These are phyloP conservation scores for Trichoderma sp. DNA, from an alignment of 2,329 filamentous ascomycete genomes.

Conservation along the genomic window DNA sequence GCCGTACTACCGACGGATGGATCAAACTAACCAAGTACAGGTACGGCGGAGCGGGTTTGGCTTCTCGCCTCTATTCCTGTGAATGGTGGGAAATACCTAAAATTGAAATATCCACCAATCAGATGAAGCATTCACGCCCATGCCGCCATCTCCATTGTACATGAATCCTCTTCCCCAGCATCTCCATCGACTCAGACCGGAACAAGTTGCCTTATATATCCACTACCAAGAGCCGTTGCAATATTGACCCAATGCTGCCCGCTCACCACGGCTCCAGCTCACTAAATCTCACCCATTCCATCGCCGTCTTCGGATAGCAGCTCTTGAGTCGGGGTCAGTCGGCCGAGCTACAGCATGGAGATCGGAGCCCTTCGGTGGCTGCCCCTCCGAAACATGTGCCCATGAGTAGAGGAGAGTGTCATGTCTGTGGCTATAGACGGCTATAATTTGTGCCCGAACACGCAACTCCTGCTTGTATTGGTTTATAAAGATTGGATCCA, in stretches of 20 bases:
- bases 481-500: not conserved
- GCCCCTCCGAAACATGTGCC: not conserved
- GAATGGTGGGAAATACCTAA: conserved; percentile 10
- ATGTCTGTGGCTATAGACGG: not conserved
- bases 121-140: not conserved
- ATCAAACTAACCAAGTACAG: not conserved
- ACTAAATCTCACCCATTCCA: not conserved
- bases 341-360: not conserved
- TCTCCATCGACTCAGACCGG: not conserved
- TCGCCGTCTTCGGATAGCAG: conserved; percentile 20
- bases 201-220: not conserved
- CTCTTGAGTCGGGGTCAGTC: not conserved
- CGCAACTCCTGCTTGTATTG: not conserved
- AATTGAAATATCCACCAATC: conserved; percentile 12
- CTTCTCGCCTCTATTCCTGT: not conserved
- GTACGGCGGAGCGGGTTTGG: not conserved
- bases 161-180: not conserved
- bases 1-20: conserved; percentile 17
- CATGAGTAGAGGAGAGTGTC: not conserved
- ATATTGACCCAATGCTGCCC: not conserved
- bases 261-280: not conserved
- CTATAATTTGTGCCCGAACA: not conserved
- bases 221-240: not conserved
- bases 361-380: conserved; percentile 6
- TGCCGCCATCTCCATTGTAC: not conserved